Evolutionary conservation across 176 grass and related monocot genomes (phyloP).

Genomic region (Oryza nivara): DNA sequence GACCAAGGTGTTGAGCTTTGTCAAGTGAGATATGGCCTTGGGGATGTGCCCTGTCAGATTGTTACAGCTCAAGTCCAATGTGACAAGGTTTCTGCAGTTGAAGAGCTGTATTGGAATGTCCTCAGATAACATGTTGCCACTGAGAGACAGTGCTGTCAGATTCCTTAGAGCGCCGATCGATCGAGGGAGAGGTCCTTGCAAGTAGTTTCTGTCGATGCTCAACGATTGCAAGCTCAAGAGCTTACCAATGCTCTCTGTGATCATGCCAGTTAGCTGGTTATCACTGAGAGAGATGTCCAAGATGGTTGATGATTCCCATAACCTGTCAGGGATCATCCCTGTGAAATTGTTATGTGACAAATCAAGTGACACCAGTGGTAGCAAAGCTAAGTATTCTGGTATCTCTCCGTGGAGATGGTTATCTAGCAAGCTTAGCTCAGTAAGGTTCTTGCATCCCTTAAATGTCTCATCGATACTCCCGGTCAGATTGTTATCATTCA

Average conservation of each 20-base stretch:
- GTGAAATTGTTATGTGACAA: slow-evolving; percentile 75
- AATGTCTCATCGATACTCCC: slow-evolving; percentile 72
- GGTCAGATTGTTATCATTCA: slow-evolving; percentile 61
- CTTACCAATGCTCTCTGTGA: slow-evolving; percentile 60
- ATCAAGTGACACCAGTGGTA: slow-evolving; percentile 59
- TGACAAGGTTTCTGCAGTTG: slow-evolving; percentile 73
- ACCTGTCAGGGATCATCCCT: slow-evolving; percentile 55
- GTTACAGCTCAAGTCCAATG: slow-evolving; percentile 69
- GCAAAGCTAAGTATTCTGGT: slow-evolving; percentile 73
- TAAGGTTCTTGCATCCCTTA: slow-evolving; percentile 64
- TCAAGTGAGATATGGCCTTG: slow-evolving; percentile 58
- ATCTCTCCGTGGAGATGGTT: slow-evolving; percentile 73
- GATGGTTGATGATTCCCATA: slow-evolving; percentile 66
- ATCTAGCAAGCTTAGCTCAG: slow-evolving; percentile 53
- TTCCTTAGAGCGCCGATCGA: slow-evolving; percentile 62
- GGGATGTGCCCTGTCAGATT: slow-evolving; percentile 62
- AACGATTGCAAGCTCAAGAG: slow-evolving; percentile 49
- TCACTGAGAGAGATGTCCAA: slow-evolving; percentile 55
- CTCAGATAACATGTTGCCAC: slow-evolving; percentile 72
- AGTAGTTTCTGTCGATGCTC: slow-evolving; percentile 60
- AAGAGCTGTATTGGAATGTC: slow-evolving; percentile 76
- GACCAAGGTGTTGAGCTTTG: slow-evolving; percentile 68
- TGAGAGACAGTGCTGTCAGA: slow-evolving; percentile 58
- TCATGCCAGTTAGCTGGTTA: slow-evolving; percentile 59
- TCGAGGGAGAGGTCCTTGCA: slow-evolving; percentile 64